Evolutionary conservation across 1,139 yeast species (phyloP), one percentile per base, ranked within the genome.

Genomic region (Blastobotrys ciferrii): DNA sequence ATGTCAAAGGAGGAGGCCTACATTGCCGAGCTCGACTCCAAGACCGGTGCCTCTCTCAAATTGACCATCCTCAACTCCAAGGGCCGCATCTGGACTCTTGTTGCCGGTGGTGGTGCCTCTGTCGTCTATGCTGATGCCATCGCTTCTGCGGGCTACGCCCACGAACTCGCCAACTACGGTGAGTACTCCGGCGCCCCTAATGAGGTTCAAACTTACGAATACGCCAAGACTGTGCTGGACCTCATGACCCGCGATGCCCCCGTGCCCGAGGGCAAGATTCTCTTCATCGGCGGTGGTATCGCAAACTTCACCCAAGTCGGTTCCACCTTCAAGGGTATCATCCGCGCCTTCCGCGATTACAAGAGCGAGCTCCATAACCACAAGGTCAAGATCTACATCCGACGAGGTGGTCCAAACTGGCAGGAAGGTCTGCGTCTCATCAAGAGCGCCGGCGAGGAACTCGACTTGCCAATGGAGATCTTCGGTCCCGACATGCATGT

Each of bases 401-500:
- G 76, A 50, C 70, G 76, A 38, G 76, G 77, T 48, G 76, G 76
- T 38, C 76, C 76, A 50, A 72, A 72, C 67, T 72, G 76, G 75
- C 74, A 70, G 59, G 76, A 72, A 58, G 76, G 77, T 53, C 65
- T 72, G 51, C 68, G 75, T 38, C 68, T 72, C 47, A 66, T 72
- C 62, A 70, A 68, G 64, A 65, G 67, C 46, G 74, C 75, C 41
- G 75, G 76, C 42, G 74, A 73, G 58, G 76, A 72, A 56, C 67
- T 73, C 33, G 71, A 68, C 42, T 59, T 72, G 53, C 74, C 75
- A 40, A 71, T 72, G 76, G 75, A 72, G 62, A 71, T 73, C 52
- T 72, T 68, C 55, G 76, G 76, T 13, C 76, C 76, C n/a, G 77
- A 73, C 54, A 73, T 72, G 76, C 76, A 72, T 56, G 76, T 72